Percentiles rank a stretch among this genome's conserved stretches.
These are phyloP conservation scores for Syzygium aromaticum DNA, from an alignment of 345 rosid species.

Conservation along the genomic window DNA sequence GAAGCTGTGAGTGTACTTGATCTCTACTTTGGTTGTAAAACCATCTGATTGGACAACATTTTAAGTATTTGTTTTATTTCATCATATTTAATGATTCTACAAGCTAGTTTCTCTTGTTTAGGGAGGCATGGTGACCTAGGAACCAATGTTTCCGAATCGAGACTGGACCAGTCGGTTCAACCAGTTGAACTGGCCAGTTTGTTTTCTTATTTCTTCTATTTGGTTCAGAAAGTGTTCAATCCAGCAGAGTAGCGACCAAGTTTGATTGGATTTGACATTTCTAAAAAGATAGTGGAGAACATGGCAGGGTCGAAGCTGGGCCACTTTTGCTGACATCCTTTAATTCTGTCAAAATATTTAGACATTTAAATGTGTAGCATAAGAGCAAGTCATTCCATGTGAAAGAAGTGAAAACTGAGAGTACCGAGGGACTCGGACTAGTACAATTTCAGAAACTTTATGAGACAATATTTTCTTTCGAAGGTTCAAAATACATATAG, in stretches of 20 bases:
- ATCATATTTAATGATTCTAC: not conserved
- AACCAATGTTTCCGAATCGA: not conserved
- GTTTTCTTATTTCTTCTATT: not conserved
- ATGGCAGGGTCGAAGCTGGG: not conserved
- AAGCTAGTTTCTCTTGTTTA: not conserved
- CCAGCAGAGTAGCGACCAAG: not conserved
- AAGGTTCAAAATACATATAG: not conserved
- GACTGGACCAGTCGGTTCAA: not conserved
- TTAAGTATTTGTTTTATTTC: not conserved
- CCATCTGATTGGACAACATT: not conserved
- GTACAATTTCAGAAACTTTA: not conserved
- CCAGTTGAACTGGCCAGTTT: not conserved
- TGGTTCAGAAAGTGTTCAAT: not conserved
- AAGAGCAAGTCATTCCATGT: not conserved
- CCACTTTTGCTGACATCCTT: not conserved
- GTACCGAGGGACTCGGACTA: not conserved
- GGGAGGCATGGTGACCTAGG: not conserved
- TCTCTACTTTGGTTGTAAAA: not conserved
- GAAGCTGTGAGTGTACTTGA: slow-evolving; percentile 74
- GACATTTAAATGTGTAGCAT: not conserved
- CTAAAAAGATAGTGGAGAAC: not conserved
- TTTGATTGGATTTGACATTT: not conserved
- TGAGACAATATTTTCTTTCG: not conserved
- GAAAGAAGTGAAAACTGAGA: not conserved
- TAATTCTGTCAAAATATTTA: not conserved